Evolutionary conservation across 768 basidiomycete genomes (phyloP).

Genomic region (Podaxis carcinomalis): DNA sequence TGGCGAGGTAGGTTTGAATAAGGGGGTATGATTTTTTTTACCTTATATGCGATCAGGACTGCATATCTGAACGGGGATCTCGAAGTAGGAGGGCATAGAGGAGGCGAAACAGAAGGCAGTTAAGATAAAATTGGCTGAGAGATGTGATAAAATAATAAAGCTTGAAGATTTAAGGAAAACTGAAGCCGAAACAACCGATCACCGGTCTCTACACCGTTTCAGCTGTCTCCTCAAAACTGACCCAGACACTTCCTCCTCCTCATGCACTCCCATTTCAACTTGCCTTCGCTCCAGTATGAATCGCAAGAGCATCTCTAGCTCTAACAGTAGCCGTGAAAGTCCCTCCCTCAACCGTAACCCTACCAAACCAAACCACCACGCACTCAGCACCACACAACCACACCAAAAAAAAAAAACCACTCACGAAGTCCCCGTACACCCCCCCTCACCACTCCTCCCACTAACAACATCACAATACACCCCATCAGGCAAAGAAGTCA

Average conservation of each 20-base stretch:
- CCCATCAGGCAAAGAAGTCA: slow-evolving; percentile 53
- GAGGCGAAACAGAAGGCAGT: too few relatives aligned
- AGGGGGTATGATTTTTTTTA: too few relatives aligned
- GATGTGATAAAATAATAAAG: too few relatives aligned
- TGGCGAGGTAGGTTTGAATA: too few relatives aligned
- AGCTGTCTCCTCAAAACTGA: slow-evolving; percentile 51
- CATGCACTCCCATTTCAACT: slow-evolving; percentile 20
- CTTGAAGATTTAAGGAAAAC: too few relatives aligned
- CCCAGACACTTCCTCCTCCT: slow-evolving; percentile 25
- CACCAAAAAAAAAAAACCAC: slow-evolving; percentile 13
- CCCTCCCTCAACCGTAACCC: slow-evolving; percentile 48
- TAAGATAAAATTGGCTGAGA: too few relatives aligned
- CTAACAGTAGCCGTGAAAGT: slow-evolving; percentile 46
- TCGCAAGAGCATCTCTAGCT: slow-evolving; percentile 50
- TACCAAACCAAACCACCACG: too few relatives aligned
- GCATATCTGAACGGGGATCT: too few relatives aligned
- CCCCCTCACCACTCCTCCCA: slow-evolving; percentile 34
- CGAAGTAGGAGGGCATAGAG: too few relatives aligned
- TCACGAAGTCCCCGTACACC: slow-evolving; percentile 50
- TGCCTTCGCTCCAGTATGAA: slow-evolving; percentile 44
- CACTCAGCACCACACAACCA: not conserved
- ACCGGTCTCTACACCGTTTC: slow-evolving; percentile 53
- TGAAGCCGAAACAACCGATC: too few relatives aligned
- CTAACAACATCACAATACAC: slow-evolving; percentile 63
- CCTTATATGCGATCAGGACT: too few relatives aligned